Conservation (phyloP, 2,329 filamentous ascomycete species). For the Mariannaea elegans region DNA sequence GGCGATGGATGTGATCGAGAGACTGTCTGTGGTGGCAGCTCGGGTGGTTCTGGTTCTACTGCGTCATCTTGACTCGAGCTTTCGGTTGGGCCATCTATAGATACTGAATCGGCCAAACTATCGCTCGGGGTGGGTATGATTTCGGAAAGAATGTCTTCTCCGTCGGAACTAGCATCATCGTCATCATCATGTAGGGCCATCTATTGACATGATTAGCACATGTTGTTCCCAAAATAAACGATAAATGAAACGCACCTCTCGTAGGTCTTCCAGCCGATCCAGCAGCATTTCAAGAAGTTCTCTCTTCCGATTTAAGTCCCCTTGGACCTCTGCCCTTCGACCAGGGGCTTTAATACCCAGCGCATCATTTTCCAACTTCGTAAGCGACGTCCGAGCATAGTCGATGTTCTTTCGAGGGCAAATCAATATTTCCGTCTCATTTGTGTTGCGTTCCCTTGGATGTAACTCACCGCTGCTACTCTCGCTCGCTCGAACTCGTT, state of each 20-base stretch:
- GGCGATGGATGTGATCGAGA: constrained; percentile 22
- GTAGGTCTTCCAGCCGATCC: constrained; percentile 73
- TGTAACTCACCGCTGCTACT: constrained; percentile 54
- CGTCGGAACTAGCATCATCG: constrained; percentile 57
- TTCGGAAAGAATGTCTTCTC: constrained; percentile 65
- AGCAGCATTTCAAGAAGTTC: constrained; percentile 72
- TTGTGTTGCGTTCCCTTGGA: neutral
- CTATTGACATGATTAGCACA: constrained; percentile 34
- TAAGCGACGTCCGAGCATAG: constrained; percentile 73
- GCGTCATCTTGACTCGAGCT: constrained; percentile 33
- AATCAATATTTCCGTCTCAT: constrained; percentile 10
- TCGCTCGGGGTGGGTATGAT: constrained; percentile 65
- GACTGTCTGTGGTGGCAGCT: constrained; percentile 38
- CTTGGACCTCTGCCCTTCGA: constrained; percentile 68
- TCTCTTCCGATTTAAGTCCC: constrained; percentile 70
- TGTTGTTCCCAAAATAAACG: neutral
- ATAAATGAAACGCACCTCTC: constrained; percentile 59
- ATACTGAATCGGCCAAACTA: constrained; percentile 54
- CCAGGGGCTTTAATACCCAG: constrained; percentile 65
- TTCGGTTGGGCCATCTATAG: constrained; percentile 37
- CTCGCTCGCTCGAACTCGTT: constrained; percentile 71
- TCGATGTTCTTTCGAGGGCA: constrained; percentile 72
- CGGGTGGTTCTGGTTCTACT: constrained; percentile 59
- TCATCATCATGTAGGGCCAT: constrained; percentile 47
- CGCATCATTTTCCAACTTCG: constrained; percentile 75